Base-by-base conservation (phyloP, 176 grass and related monocot genomes). In the Raddia distichophylla region DNA sequence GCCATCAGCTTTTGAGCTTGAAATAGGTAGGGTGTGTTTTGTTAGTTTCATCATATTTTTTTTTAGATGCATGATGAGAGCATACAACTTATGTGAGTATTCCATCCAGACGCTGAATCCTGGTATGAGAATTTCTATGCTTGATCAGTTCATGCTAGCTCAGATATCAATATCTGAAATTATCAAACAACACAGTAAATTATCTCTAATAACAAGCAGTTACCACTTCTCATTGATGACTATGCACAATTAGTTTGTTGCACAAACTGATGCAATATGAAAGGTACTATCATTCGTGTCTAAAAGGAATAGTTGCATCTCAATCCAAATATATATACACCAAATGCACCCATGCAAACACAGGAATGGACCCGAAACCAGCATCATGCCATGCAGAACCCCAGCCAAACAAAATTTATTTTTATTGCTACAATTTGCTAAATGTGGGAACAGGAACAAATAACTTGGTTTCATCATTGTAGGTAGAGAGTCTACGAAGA, bases 71-170 rank as follows among this genome's bases (percentile, higher is more conserved):
- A 53, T 27, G 49, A 73, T 10, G 33, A 73, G 32, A 11, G 5
- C 16, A 60, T 60, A 19, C 40, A 77, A 62, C 75, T 35, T 64
- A 10, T 35, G 44, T 44, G 61, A 77, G 35, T 50, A 77, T 50
- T 64, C 16, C 45, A 64, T 16, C 32, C 49, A 35, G 45, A 16
- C 50, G 37, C 5, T 50, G 59, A 50, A 63, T 34, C 15, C 32
- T 77, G 44, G 33, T 8, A 50, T 56, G 18, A 7, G 55, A 19
- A 17, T 77, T n/a, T 50, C 58, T 9, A 50, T 49, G 11, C 22
- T 18, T 1, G 42, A 63, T 63, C 47, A 2, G 51, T 17, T 6
- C 53, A 55, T 55, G 53, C 53, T 33, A 19, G 42, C 42, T 61
- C 74, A 48, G 14, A 17, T 5, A 77, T 22, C 44, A 46, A 12